Evolutionary conservation across 2,329 filamentous ascomycete species (phyloP), one percentile per base, ranked within the genome.

Genomic region (Clathrospora elynae): DNA sequence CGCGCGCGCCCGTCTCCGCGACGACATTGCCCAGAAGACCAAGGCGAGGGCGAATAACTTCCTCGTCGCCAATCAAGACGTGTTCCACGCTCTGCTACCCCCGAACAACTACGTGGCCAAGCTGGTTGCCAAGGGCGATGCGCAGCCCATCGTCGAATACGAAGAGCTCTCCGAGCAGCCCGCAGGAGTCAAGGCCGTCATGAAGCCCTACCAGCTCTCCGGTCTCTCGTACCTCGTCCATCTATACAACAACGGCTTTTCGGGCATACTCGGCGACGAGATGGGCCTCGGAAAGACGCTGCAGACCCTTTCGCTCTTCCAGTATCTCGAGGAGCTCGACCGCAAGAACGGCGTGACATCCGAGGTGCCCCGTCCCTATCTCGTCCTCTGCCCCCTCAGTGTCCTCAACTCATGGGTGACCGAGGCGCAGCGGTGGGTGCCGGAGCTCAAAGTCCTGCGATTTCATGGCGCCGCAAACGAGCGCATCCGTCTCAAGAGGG

Each of bases 251-350:
- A 99, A 99, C 76, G 97, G 96, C 70, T 84, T 99, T 55, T 97
- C 97, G 64, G 93, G 93, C 78, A 96, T 99, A 56, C 77, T 99
- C 58, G 93, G 93, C 44, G 93, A 99, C 66, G 93, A 99, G 74
- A 99, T 99, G 93, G 93, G 93, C 83, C 86, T 99, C 52, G 93
- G 93, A 69, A 99, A 99, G 77, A 99, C 93, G 0, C 96, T 99
- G 57, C 93, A 99, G 73, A 97, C 93, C 22, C 95, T 99, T 71
- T 95, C 89, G 73, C 77, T 99, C 68, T 88, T 99, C 62, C 96
- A 92, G 11, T 93, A 97, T 67, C 84, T 99, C 40, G 96, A 99
- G 55, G 92, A 97, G 76, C 85, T 83, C 71, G 96, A 97, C 76
- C 80, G 84, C 8, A 55, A 65, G 37, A 44, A 38, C 50, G 65